phyloP scores from a whole-genome alignment of 2,329 filamentous ascomycete species.

The Cladosporium sp. region DNA sequence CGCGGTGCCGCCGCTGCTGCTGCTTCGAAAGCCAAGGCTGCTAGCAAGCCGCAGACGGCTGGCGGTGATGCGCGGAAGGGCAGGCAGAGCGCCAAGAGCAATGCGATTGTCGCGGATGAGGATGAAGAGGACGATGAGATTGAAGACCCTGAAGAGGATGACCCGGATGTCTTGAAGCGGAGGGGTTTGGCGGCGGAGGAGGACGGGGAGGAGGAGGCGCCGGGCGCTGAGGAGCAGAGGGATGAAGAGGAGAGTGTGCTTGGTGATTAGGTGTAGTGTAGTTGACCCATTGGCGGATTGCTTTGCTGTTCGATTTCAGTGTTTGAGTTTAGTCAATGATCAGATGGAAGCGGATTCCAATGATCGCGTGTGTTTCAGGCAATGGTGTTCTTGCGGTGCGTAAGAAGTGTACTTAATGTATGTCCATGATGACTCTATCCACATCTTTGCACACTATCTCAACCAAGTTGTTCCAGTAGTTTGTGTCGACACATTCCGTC shows the following conservation, averaged over 20 bases:
- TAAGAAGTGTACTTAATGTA: too few species aligned
- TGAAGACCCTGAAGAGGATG: constrained; percentile 39
- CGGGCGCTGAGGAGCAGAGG: constrained; percentile 30
- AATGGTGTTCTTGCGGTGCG: neutral
- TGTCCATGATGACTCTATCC: too few species aligned
- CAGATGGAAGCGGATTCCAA: too few species aligned
- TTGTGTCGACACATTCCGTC: too few species aligned
- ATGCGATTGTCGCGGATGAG: constrained; percentile 37
- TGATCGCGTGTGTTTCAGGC: neutral
- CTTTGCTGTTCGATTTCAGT: too few species aligned
- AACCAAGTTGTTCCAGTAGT: too few species aligned
- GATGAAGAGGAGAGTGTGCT: constrained; percentile 41
- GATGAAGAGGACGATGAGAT: constrained; percentile 32
- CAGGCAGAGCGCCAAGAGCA: constrained; percentile 38
- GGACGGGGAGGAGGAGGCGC: constrained; percentile 46
- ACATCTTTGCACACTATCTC: too few species aligned
- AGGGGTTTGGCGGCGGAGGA: constrained; percentile 23
- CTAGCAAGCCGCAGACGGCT: neutral
- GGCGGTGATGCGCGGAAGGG: constrained; percentile 30
- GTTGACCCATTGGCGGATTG: too few species aligned
- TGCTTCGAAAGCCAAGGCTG: constrained; percentile 27
- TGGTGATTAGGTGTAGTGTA: constrained; percentile 24
- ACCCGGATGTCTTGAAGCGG: constrained; percentile 21
- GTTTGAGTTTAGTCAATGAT: too few species aligned
- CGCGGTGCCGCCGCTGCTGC: constrained; percentile 24